Base-by-base conservation (phyloP, 2,329 filamentous ascomycete species). In the Aspergillus nomiae region DNA sequence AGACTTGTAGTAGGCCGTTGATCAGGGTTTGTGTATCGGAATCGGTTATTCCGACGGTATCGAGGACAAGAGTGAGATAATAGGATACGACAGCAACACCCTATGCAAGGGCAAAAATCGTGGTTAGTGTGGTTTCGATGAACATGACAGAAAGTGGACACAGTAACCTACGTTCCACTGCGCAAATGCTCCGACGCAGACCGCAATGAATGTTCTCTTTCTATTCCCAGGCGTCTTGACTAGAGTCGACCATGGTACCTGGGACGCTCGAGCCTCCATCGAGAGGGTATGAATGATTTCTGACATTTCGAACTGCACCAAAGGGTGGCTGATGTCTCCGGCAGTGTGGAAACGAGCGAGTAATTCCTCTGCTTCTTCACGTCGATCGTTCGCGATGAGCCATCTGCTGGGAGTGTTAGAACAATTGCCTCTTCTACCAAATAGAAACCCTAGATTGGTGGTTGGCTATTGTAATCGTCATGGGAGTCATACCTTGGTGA, bases 11-110 rank as follows among this genome's bases (percentile, higher is more conserved):
- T 0, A 72, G 58, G 32, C 73, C 78, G 61, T 80, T 80, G 70
- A 81, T 78, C 6, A 79, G 65, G 5, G 76, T 77, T 56, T 81
- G 77, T 1, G 69, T 71, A n/a, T 69, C 68, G 2, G 71, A 66
- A 28, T 71, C 68, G 10, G 70, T 77, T 48, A 80, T 75, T 1
- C 77, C 77, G 45, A 80, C 70, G 0, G 74, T 76, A 45, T 75
- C 70, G 6, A 80, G 73, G 19, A 80, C 74, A 1, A 76, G 64
- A 0, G 72, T 73, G 4, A 78, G 67, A 48, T 76, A 78, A 61
- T 76, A 80, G 10, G 70, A 73, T 11, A 79, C 73, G 16, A 80
- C 70, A 9, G 73, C 72, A 54, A 73, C 72, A 61, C 56, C 74
- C 48, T 51, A 28, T 7, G 1, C 1, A 26, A 26, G 28, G 16